These are phyloP conservation scores for Cicer judaicum DNA, from an alignment of 306 rosid genomes.

Conservation along the genomic window DNA sequence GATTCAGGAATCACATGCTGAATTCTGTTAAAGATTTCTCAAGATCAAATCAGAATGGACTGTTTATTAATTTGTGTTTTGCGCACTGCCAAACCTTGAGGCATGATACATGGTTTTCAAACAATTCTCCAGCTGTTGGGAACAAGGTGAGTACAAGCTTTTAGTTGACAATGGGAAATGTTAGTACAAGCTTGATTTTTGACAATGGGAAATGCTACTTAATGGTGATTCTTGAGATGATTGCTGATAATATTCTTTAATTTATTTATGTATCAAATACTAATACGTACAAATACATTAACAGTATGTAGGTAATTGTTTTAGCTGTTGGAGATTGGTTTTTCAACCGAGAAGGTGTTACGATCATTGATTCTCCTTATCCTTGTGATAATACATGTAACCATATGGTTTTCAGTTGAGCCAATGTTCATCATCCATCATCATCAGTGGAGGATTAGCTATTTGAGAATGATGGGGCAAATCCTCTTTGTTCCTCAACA, in stretches of 20 bases:
- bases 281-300: neutral
- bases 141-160: constrained; percentile 65
- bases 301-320: constrained; percentile 71
- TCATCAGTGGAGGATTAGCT: neutral
- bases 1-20: constrained; percentile 86
- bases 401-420: constrained; percentile 69
- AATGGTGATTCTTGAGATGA: no score
- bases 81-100: constrained; percentile 95
- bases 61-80: constrained; percentile 86
- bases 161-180: neutral
- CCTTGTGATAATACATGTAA: constrained; percentile 94
- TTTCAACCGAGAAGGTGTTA: constrained; percentile 70
- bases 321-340: constrained; percentile 94
- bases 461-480: constrained; percentile 17
- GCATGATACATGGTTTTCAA: constrained; percentile 93
- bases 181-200: no score
- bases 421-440: constrained; percentile 13
- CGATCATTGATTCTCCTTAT: constrained; percentile 81
- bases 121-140: constrained; percentile 67
- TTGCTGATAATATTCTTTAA: neutral
- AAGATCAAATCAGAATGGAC: constrained; percentile 62
- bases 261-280: constrained; percentile 27
- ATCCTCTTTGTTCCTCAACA: constrained; percentile 10
- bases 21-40: constrained; percentile 63
- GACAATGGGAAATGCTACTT: no score